These are phyloP conservation scores for Fagopyrum esculentum DNA, from an alignment of 148 eudicot species.

Conservation along the genomic window DNA sequence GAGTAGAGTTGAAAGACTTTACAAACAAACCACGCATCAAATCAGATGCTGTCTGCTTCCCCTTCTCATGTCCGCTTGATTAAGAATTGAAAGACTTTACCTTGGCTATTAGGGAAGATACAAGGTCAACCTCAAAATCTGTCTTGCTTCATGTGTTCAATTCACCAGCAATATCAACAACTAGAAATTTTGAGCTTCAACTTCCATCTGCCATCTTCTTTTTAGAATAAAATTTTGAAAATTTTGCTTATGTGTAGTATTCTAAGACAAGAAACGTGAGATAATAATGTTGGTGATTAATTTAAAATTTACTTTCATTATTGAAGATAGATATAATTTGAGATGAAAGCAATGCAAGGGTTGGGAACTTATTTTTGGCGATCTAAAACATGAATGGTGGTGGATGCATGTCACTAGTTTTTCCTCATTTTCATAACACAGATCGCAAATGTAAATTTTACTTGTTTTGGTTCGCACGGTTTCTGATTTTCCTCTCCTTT, in stretches of 20 bases:
- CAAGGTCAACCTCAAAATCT: constrained; percentile 35
- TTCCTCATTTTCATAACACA: not conserved
- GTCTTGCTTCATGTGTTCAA: constrained; percentile 33
- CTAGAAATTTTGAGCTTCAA: constrained; percentile 32
- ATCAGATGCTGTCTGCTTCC: no score
- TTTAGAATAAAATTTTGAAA: no score
- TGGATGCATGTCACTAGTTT: not conserved
- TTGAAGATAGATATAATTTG: no score
- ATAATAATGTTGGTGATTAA: no score
- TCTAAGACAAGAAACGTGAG: no score
- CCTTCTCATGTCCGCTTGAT: no score
- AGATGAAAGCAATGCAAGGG: not conserved
- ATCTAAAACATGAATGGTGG: constrained; percentile 1
- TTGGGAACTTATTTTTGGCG: not conserved
- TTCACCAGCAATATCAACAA: constrained; percentile 36
- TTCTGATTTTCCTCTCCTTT: not conserved
- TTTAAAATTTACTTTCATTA: no score
- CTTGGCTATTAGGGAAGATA: constrained; percentile 42
- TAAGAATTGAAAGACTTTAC: no score
- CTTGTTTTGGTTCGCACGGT: not conserved
- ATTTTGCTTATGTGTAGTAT: no score
- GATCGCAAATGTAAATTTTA: not conserved
- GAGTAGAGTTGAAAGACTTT: no score
- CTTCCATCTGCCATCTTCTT: constrained; percentile 1
- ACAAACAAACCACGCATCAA: no score